Percentiles rank a stretch among this genome's conserved stretches.
These are phyloP conservation scores for Colletotrichum brevisporum DNA, from an alignment of 2,329 filamentous ascomycete species.

Conservation along the genomic window DNA sequence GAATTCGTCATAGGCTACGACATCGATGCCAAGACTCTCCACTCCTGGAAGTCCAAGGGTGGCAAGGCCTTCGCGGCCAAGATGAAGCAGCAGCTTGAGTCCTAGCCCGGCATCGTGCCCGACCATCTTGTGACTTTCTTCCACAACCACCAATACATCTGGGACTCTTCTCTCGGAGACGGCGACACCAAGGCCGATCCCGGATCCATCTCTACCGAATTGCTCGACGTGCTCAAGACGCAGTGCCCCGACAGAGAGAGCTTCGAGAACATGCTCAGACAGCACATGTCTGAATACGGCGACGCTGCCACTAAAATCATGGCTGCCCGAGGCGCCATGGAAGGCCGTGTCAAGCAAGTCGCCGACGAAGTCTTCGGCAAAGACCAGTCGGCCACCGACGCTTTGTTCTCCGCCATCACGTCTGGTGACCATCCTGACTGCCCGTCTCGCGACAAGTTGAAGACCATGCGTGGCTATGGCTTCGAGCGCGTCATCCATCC, in stretches of 20 bases:
- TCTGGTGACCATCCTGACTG: background rate
- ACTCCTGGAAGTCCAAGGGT: background rate
- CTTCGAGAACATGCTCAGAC: background rate
- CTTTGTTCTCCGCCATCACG: background rate
- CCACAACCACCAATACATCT: constrained; percentile 1
- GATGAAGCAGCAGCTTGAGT: constrained; percentile 4
- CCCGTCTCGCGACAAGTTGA: background rate
- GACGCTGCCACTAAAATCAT: background rate
- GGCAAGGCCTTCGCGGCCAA: constrained; percentile 5
- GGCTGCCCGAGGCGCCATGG: no score
- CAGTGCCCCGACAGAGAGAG: background rate
- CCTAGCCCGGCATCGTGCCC: background rate
- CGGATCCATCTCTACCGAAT: background rate
- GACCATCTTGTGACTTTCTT: background rate
- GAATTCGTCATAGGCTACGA: constrained; percentile 2
- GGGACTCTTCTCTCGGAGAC: constrained; percentile 7
- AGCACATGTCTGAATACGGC: background rate
- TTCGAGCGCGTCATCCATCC: constrained; percentile 1
- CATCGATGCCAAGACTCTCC: background rate
- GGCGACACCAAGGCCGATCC: constrained; percentile 8
- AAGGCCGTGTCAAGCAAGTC: background rate
- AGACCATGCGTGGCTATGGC: background rate
- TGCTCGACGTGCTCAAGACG: background rate
- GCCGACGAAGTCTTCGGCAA: constrained; percentile 3
- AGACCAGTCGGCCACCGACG: constrained; percentile 1